Conservation (phyloP, 2,329 filamentous ascomycete species). For the Podosphaera xanthii region DNA sequence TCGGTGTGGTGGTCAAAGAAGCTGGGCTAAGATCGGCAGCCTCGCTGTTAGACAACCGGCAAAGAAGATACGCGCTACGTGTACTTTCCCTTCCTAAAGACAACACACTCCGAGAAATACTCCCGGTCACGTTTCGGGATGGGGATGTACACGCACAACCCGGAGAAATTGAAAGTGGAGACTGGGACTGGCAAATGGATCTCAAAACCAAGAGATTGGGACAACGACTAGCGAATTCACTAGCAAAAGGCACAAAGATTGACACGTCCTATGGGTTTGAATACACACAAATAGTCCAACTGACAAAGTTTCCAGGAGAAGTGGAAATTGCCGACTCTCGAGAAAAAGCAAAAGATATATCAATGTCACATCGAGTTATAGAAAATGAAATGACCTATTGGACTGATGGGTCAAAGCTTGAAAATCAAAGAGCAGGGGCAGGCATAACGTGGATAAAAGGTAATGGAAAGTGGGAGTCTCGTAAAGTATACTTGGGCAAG, state of each 20-base stretch:
- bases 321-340: background rate
- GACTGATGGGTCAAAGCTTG: background rate
- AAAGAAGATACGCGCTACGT: no score
- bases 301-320: background rate
- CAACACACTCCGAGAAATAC: background rate
- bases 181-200: background rate
- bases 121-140: background rate
- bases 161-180: slow-evolving; percentile 8
- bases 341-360: background rate
- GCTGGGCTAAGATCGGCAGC: background rate
- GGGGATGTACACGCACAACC: background rate
- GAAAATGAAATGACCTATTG: background rate
- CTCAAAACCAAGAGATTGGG: background rate
- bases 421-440: background rate
- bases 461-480: background rate
- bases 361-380: background rate
- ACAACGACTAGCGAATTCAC: background rate
- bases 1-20: background rate
- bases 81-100: no score
- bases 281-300: background rate
- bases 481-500: background rate
- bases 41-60: no score
- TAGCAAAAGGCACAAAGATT: background rate
- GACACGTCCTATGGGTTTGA: background rate
- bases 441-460: background rate